Percentiles rank a stretch among this genome's conserved stretches.
Evolutionary conservation across 2,329 filamentous ascomycete species (phyloP).

Genomic region (Tricladium varicosporioides): DNA sequence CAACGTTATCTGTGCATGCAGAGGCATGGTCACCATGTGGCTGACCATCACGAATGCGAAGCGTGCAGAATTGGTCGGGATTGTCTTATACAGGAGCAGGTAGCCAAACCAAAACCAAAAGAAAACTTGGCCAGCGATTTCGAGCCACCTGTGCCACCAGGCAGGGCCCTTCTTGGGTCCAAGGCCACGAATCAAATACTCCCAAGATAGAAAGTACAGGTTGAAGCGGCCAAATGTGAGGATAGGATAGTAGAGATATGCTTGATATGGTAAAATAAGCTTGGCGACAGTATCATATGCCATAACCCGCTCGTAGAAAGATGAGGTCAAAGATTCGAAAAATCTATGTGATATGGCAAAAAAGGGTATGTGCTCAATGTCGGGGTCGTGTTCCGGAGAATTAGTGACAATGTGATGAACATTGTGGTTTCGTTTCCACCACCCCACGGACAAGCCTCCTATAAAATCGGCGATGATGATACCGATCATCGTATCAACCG

Average conservation of each 20-base stretch:
- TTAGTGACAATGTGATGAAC: slow-evolving; percentile 97
- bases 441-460: slow-evolving; percentile 85
- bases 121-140: slow-evolving; percentile 70
- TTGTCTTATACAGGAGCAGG: slow-evolving; percentile 68
- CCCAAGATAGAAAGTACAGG: slow-evolving; percentile 78
- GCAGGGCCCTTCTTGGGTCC: slow-evolving; percentile 74
- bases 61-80: slow-evolving; percentile 68
- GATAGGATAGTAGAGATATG: slow-evolving; percentile 80
- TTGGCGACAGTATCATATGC: slow-evolving; percentile 72
- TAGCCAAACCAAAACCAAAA: slow-evolving; percentile 92
- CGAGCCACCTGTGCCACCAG: slow-evolving; percentile 81
- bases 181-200: slow-evolving; percentile 67
- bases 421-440: slow-evolving; percentile 98
- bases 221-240: slow-evolving; percentile 84
- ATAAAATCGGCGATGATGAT: slow-evolving; percentile 88
- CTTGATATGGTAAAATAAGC: slow-evolving; percentile 68
- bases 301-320: slow-evolving; percentile 82
- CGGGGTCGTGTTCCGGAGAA: slow-evolving; percentile 90
- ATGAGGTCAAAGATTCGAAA: slow-evolving; percentile 68
- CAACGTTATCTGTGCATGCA: slow-evolving; percentile 88
- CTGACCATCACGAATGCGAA: slow-evolving; percentile 76
- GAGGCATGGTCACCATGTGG: slow-evolving; percentile 75
- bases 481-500: slow-evolving; percentile 78
- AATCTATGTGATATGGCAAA: slow-evolving; percentile 85
- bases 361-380: slow-evolving; percentile 88